Conservation (phyloP, 1,284 basidiomycete genomes). For the Anthracocystis setariae region DNA sequence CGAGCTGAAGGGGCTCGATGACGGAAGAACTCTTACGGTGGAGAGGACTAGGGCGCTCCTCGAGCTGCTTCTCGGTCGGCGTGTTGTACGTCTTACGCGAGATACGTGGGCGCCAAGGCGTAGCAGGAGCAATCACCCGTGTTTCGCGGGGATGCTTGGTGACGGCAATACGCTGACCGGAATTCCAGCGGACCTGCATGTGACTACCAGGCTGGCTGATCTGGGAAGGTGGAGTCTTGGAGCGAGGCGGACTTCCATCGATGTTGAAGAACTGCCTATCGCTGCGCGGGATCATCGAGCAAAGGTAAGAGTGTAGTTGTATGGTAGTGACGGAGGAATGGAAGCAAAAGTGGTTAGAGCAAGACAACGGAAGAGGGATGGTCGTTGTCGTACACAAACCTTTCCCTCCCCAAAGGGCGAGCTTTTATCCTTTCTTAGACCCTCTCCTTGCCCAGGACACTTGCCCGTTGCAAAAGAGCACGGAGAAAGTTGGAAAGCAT, state of each 20-base stretch:
- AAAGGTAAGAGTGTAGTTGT: neutral
- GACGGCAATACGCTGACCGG: conserved; percentile 11
- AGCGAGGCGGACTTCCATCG: conserved; percentile 5
- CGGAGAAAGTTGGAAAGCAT: conserved; percentile 1
- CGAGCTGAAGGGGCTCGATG: conserved; percentile 17
- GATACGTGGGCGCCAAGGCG: conserved; percentile 38
- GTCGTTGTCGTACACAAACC: neutral
- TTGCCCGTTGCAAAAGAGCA: neutral
- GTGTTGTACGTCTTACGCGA: conserved; percentile 14
- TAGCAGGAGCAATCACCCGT: conserved; percentile 18
- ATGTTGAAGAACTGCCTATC: conserved; percentile 21
- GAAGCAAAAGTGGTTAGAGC: neutral
- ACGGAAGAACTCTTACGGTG: conserved; percentile 18
- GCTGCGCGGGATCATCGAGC: conserved; percentile 30
- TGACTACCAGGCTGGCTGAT: neutral
- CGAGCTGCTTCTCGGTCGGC: conserved; percentile 1
- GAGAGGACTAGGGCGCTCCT: conserved; percentile 23
- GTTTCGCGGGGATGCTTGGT: conserved; percentile 17
- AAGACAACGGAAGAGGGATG: neutral
- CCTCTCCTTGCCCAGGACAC: neutral
- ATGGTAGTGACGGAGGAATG: neutral
- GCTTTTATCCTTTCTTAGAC: conserved; percentile 19
- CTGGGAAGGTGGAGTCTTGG: conserved; percentile 5
- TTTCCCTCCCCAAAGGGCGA: neutral
- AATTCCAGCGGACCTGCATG: conserved; percentile 2